These are phyloP conservation scores for Falciphora oryzae DNA, from an alignment of 2,329 filamentous ascomycete species.

Conservation along the genomic window DNA sequence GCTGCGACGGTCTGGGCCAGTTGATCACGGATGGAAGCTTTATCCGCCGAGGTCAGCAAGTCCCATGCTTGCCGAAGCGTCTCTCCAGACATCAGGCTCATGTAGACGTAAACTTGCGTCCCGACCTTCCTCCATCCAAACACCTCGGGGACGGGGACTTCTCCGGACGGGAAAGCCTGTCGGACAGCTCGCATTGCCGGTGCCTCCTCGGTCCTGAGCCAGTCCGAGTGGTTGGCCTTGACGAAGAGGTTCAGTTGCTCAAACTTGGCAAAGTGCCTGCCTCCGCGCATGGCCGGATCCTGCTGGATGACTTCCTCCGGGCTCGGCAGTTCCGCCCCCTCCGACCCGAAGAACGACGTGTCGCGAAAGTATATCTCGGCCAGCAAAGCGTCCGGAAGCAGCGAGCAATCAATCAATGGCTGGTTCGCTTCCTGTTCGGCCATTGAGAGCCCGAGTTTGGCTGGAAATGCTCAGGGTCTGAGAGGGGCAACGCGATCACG, in stretches of 20 bases:
- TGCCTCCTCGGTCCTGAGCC: slow-evolving; percentile 13
- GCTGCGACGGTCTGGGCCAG: background rate
- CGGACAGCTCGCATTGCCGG: slow-evolving; percentile 13
- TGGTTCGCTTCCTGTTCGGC: background rate
- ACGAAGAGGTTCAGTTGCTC: background rate
- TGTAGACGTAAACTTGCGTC: slow-evolving; percentile 11
- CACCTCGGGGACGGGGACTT: slow-evolving; percentile 13
- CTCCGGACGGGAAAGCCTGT: slow-evolving; percentile 9
- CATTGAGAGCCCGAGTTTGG: too few relatives aligned
- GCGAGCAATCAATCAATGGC: background rate
- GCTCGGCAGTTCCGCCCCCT: background rate
- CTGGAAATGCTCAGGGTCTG: too few relatives aligned
- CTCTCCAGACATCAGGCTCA: slow-evolving; percentile 13
- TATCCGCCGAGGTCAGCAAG: slow-evolving; percentile 6
- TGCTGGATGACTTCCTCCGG: slow-evolving; percentile 1
- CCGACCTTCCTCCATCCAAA: slow-evolving; percentile 12
- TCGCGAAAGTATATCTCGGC: slow-evolving; percentile 8
- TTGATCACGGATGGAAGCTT: background rate
- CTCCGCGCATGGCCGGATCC: background rate
- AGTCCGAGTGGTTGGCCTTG: background rate
- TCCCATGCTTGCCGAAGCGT: slow-evolving; percentile 13
- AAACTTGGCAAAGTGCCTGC: background rate
- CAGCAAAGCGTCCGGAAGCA: slow-evolving; percentile 1
- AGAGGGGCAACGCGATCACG: too few relatives aligned
- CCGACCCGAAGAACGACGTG: slow-evolving; percentile 7